A percentile compares a stretch with the other conserved stretches of the same genome.
These are phyloP conservation scores for Cryptococcus sp. DNA, from an alignment of 1,284 basidiomycete genomes.

Conservation along the genomic window DNA sequence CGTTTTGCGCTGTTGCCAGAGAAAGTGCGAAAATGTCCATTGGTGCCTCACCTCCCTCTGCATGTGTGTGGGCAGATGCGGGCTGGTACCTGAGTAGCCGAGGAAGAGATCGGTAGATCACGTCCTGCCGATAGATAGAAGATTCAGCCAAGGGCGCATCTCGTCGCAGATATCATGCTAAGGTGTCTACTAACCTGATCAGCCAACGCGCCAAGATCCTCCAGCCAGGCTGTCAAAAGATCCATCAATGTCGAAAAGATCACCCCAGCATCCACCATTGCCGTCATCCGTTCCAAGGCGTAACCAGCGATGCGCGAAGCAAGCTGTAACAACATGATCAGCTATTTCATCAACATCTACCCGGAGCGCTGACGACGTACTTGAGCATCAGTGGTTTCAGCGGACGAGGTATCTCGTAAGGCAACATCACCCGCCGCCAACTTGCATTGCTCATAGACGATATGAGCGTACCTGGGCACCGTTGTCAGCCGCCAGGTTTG, in stretches of 20 bases:
- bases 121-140: slow-evolving; percentile 24
- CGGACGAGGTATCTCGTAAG: slow-evolving; percentile 7
- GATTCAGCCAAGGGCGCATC: neutral
- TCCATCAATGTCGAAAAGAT: slow-evolving; percentile 66
- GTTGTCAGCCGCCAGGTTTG: neutral
- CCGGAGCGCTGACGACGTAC: neutral
- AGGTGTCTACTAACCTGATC: slow-evolving; percentile 21
- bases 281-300: slow-evolving; percentile 35
- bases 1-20: slow-evolving; percentile 56
- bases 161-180: neutral
- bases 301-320: slow-evolving; percentile 32
- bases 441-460: slow-evolving; percentile 42
- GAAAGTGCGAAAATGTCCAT: slow-evolving; percentile 64
- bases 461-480: slow-evolving; percentile 23
- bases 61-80: slow-evolving; percentile 23
- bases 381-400: slow-evolving; percentile 9
- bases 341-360: neutral
- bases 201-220: slow-evolving; percentile 46
- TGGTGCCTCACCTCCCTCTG: slow-evolving; percentile 14
- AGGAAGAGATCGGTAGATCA: slow-evolving; percentile 57
- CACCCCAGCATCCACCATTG: slow-evolving; percentile 49
- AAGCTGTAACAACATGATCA: slow-evolving; percentile 6
- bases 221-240: slow-evolving; percentile 67
- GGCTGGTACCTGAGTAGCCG: slow-evolving; percentile 58
- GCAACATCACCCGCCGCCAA: slow-evolving; percentile 12